Evolutionary conservation across 2,329 filamentous ascomycete species (phyloP).

Genomic region (Verticillium dahliae): DNA sequence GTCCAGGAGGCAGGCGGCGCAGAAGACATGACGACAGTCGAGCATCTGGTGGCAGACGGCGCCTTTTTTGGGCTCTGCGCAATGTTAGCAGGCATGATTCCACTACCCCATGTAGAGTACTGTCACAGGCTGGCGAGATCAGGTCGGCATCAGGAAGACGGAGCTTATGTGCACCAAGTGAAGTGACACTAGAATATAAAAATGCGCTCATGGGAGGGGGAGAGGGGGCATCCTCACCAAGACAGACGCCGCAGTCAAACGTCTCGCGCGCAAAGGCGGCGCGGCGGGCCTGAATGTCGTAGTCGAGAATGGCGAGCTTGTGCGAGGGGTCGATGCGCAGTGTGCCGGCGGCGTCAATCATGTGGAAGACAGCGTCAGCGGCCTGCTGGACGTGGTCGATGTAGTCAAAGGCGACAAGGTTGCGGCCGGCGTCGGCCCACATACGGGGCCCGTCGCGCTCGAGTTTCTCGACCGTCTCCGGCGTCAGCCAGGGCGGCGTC

Average conservation of each 20-base stretch:
- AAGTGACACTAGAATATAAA: too few species aligned
- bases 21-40: slow-evolving; percentile 88
- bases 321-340: slow-evolving; percentile 48
- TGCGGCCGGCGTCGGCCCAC: slow-evolving; percentile 57
- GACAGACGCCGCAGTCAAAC: slow-evolving; percentile 81
- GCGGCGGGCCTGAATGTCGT: slow-evolving; percentile 67
- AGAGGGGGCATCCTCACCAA: slow-evolving; percentile 40
- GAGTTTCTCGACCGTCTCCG: slow-evolving; percentile 38
- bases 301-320: slow-evolving; percentile 69
- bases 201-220: not conserved
- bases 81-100: not conserved
- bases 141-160: not conserved
- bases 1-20: slow-evolving; percentile 75
- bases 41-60: slow-evolving; percentile 71
- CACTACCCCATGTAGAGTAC: too few species aligned
- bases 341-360: slow-evolving; percentile 38
- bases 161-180: too few species aligned
- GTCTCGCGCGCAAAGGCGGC: slow-evolving; percentile 76
- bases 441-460: slow-evolving; percentile 42
- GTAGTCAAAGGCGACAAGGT: slow-evolving; percentile 54
- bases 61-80: slow-evolving; percentile 80
- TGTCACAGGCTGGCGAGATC: too few species aligned
- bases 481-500: slow-evolving; percentile 50
- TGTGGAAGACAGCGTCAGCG: slow-evolving; percentile 54
- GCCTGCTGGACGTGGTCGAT: slow-evolving; percentile 57